Percentiles rank a stretch among this genome's conserved stretches.
Evolutionary conservation across 208 protist genomes (phyloP).

Genomic region (Angomonas deanei): DNA sequence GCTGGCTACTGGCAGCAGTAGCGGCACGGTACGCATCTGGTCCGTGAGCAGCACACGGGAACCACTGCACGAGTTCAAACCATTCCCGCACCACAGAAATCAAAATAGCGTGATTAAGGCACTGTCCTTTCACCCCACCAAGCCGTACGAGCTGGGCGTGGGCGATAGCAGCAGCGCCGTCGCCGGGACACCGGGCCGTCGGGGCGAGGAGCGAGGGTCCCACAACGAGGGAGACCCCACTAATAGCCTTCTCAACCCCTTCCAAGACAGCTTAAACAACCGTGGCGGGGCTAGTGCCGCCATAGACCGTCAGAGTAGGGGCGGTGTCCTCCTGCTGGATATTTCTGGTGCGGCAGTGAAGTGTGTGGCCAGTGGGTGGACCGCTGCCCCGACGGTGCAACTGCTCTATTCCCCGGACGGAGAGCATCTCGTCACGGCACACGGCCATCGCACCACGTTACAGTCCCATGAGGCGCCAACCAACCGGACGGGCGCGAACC

Average conservation of each 20-base stretch:
- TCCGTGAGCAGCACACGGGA: slow-evolving; percentile 33
- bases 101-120: slow-evolving; percentile 46
- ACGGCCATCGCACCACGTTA: slow-evolving; percentile 14
- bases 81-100: slow-evolving; percentile 3
- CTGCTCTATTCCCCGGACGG: slow-evolving; percentile 72
- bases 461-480: not conserved
- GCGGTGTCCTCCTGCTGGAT: not conserved
- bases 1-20: slow-evolving; percentile 50
- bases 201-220: not conserved
- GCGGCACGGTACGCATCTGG: slow-evolving; percentile 61
- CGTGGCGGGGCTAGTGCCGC: not conserved
- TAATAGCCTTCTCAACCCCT: not conserved
- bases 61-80: slow-evolving; percentile 21
- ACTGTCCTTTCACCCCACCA: slow-evolving; percentile 59
- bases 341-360: not conserved
- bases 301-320: not conserved
- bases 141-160: slow-evolving; percentile 55
- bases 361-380: slow-evolving; percentile 25
- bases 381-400: slow-evolving; percentile 50
- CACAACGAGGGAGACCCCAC: not conserved
- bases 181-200: slow-evolving; percentile 48
- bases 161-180: slow-evolving; percentile 31
- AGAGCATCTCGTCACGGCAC: slow-evolving; percentile 47
- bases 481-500: not conserved
- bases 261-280: not conserved